Base-by-base conservation (phyloP, 2,329 filamentous ascomycete genomes). In the Alternaria incomplexa region DNA sequence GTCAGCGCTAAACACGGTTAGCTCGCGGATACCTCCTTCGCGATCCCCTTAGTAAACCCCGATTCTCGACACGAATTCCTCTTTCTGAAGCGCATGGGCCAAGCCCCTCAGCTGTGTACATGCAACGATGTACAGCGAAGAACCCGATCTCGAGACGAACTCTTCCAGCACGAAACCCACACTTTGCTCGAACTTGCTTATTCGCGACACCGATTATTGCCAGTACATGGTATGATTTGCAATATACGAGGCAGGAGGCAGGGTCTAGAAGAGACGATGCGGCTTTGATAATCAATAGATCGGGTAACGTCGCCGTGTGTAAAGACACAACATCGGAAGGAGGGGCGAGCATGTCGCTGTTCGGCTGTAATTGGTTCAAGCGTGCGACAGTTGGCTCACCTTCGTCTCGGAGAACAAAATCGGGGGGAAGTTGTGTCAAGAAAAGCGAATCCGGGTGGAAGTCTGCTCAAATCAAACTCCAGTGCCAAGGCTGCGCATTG, bases 51-150 rank as follows among this genome's bases (percentile, higher is more conserved):
- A 54, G 17, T 45, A 62, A 58, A n/a, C 11, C 28, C 43, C 59
- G 59, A 62, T 62, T 48, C 55, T 58, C 55, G 23, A 62, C 17
- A 52, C 25, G 43, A 48, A 46, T 54, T 53, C 13, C 59, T 62
- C 47, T 20, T 58, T 40, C 30, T 13, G 44, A 30, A 30, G 43
- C 43, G 36, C 36, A 40, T 40, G 9, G 36, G 36, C 36, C 36
- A 40, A 40, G 36, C 28, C 25, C 44, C 13, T 28, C 17, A 36
- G 17, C 23, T 15, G 4, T 44, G 15, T 13, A 10, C 11, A 15
- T 22, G 17, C 22, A 22, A 36, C 54, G 59, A 62, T 62, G 40
- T 26, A 62, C 55, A 53, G 48, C 48, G 12, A 26, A 15, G 30
- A 40, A 4, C 20, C 26, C 55, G 59, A 62, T 62, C 55, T 47